Percentiles rank a stretch among this genome's conserved stretches.
Evolutionary conservation across 805 yeast genomes (phyloP).

Genomic region (Candida taoyuanica): DNA sequence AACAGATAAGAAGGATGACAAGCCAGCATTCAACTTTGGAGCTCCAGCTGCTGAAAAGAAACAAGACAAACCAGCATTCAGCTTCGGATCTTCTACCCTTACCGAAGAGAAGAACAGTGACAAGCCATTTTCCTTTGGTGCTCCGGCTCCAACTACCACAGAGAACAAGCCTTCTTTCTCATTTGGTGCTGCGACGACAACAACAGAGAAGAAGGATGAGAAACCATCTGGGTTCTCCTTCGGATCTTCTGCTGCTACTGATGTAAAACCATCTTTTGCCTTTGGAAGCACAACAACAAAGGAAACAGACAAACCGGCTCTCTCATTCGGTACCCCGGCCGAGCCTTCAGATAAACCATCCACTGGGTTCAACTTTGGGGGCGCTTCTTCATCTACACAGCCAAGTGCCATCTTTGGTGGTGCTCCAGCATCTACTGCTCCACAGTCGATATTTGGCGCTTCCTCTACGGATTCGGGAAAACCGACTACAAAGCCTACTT

Average conservation of each 20-base stretch:
- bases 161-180: conserved; percentile 4
- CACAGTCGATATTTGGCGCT: conserved; percentile 13
- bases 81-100: neutral
- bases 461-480: conserved; percentile 1
- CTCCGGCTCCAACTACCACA: conserved; percentile 16
- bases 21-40: too few relatives aligned
- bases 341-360: conserved; percentile 1
- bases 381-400: conserved; percentile 1
- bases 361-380: conserved; percentile 10
- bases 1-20: too few relatives aligned
- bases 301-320: conserved; percentile 12
- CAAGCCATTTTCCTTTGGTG: conserved; percentile 10
- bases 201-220: conserved; percentile 12
- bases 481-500: neutral
- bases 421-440: conserved; percentile 4
- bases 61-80: too few relatives aligned
- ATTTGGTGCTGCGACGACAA: conserved; percentile 17
- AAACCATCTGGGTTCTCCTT: conserved; percentile 12
- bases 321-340: conserved; percentile 9
- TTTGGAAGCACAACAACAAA: conserved; percentile 25
- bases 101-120: conserved; percentile 11
- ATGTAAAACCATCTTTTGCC: conserved; percentile 3
- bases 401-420: conserved; percentile 5
- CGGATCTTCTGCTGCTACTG: conserved; percentile 17
- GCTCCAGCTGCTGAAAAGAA: too few relatives aligned